Evolutionary conservation across 805 yeast species (phyloP).

Genomic region (Torulaspora quercuum): DNA sequence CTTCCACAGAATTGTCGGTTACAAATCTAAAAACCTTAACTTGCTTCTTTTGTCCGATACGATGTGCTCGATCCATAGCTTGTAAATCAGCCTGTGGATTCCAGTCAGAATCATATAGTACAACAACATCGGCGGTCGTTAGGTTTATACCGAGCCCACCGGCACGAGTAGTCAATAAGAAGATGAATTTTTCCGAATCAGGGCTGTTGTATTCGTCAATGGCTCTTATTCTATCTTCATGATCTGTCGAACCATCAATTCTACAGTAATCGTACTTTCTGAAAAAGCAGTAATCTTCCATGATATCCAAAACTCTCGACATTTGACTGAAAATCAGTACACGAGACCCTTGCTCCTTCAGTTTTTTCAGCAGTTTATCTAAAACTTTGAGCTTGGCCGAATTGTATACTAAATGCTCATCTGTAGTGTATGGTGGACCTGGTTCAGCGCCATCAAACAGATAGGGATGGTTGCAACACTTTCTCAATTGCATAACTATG

Average conservation of each 20-base stretch:
- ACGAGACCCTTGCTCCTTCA: constrained; percentile 67
- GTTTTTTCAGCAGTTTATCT: constrained; percentile 60
- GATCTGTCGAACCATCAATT: constrained; percentile 82
- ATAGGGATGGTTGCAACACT: constrained; percentile 84
- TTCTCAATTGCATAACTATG: constrained; percentile 80
- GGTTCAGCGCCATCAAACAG: constrained; percentile 86
- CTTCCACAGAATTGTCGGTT: constrained; percentile 81
- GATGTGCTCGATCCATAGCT: constrained; percentile 87
- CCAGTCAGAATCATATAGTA: constrained; percentile 80
- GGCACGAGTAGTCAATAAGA: constrained; percentile 76
- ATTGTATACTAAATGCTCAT: constrained; percentile 73
- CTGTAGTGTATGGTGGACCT: constrained; percentile 84
- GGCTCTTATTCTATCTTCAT: constrained; percentile 67
- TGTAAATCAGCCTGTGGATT: constrained; percentile 87
- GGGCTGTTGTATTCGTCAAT: constrained; percentile 81
- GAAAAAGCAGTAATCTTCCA: constrained; percentile 75
- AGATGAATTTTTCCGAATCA: constrained; percentile 66
- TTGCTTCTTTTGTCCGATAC: constrained; percentile 84
- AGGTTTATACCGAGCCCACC: constrained; percentile 87
- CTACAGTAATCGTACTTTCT: constrained; percentile 69
- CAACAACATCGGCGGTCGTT: constrained; percentile 76
- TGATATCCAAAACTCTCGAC: constrained; percentile 76
- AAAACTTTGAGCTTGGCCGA: constrained; percentile 68
- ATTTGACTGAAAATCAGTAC: constrained; percentile 78
- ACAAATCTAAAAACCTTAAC: constrained; percentile 74